Evolutionary conservation across 2,329 filamentous ascomycete genomes (phyloP).

Genomic region (Aspergillus hortae): DNA sequence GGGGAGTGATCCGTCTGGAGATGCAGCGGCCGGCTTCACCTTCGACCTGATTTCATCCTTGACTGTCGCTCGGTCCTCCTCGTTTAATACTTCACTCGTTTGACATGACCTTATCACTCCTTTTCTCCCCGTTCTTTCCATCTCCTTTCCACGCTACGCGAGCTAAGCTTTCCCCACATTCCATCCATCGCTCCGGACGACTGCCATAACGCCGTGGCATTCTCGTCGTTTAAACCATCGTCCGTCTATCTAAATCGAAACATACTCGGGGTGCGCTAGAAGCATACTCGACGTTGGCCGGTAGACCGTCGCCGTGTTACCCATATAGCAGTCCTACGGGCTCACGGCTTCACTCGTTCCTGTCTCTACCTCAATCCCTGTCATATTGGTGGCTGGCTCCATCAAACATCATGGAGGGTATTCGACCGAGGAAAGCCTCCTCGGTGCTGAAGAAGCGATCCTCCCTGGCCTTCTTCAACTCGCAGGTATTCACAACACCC

Average conservation of each 20-base stretch:
- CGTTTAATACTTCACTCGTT: background rate
- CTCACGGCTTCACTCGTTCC: background rate
- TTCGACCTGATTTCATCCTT: background rate
- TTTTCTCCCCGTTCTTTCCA: conserved; percentile 1
- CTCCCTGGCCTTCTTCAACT: conserved; percentile 14
- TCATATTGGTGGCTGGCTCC: background rate
- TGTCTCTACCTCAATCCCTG: background rate
- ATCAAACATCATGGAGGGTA: conserved; percentile 12
- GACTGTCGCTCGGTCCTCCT: background rate
- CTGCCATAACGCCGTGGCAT: background rate
- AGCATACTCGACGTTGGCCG: conserved; percentile 1
- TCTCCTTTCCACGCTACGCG: conserved; percentile 3
- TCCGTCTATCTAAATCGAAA: background rate
- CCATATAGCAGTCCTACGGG: background rate
- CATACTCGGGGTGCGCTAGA: background rate
- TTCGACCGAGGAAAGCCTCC: conserved; percentile 6
- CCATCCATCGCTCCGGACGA: conserved; percentile 12
- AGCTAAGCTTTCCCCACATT: conserved; percentile 14
- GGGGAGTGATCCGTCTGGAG: background rate
- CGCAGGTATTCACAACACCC: conserved; percentile 9
- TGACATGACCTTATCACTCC: background rate
- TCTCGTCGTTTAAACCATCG: background rate
- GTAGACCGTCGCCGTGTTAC: background rate
- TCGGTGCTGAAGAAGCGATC: conserved; percentile 10
- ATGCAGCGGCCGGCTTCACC: background rate